Base-by-base conservation (phyloP, 495 filamentous ascomycete species). In the Extremus antarcticus region DNA sequence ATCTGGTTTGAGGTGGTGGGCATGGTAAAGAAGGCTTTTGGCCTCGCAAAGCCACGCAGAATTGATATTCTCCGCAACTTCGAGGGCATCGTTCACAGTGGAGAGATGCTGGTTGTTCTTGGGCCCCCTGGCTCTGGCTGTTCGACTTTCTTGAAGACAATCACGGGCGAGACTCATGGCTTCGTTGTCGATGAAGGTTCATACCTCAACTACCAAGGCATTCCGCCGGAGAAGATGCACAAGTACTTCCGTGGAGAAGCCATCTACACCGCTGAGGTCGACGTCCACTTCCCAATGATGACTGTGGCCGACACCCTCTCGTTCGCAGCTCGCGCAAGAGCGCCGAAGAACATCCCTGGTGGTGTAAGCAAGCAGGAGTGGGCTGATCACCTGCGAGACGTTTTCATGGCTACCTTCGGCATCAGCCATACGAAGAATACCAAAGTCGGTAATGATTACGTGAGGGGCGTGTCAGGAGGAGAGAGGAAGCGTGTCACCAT, bases 91-190 rank as follows among this genome's bases (percentile, higher is more conserved):
- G 73, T 91, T 1, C 78, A 78, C 58, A 80, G 77, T 22, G 87
- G 88, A 15, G 87, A 92, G 70, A 88, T 88, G 82, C 71, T 92
- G 40, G 74, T 91, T 17, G 87, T 91, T 0, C 74, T 91, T 20
- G 88, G 86, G 17, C 79, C 82, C 21, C 88, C 87, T 15, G 88
- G 56, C 50, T 78, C 77, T 55, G 84, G 85, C 23, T 86, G 82
- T 56, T 81, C 83, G 15, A 90, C 87, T 2, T 81, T 91, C 55
- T 65, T 90, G 43, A 87, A 87, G 70, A 81, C 82, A 9, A 70
- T 90, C 15, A 76, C 81, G 4, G 85, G 85, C 39, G 81, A 88
- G 60, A 77, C 78, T 51, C 76, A 78, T 35, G 77, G 76, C 1
- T 68, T 79, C 53, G 60, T 57, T 22, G 63, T 73, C 20, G 68